phyloP scores from a whole-genome alignment of 371 early-diverging fungal species.

The Mucor irregularis region DNA sequence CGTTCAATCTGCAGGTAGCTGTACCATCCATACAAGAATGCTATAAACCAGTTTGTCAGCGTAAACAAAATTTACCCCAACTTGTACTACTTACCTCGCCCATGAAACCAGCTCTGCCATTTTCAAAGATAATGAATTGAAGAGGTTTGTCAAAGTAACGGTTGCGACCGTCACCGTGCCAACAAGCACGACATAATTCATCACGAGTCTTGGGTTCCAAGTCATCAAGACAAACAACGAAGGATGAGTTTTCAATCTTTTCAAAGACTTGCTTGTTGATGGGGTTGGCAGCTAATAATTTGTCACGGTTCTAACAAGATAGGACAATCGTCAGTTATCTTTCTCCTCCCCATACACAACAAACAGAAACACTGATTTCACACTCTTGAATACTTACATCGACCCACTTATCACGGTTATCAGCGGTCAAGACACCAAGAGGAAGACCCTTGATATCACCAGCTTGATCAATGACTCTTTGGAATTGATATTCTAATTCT shows the following conservation, averaged over 20 bases:
- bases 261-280: slow-evolving; percentile 72
- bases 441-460: slow-evolving; percentile 71
- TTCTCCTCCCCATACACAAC: not conserved
- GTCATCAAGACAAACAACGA: slow-evolving; percentile 89
- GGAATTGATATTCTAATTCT: slow-evolving; percentile 80
- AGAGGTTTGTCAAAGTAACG: slow-evolving; percentile 93
- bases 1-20: slow-evolving; percentile 80
- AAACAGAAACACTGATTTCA: too few relatives aligned
- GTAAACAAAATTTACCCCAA: not conserved
- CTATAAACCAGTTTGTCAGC: slow-evolving; percentile 22
- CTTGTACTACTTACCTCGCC: slow-evolving; percentile 64
- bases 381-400: slow-evolving; percentile 56
- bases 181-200: slow-evolving; percentile 78
- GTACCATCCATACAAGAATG: slow-evolving; percentile 98
- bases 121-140: slow-evolving; percentile 93
- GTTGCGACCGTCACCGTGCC: slow-evolving; percentile 95
- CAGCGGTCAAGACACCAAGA: slow-evolving; percentile 88
- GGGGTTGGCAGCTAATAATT: slow-evolving; percentile 66
- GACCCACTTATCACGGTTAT: slow-evolving; percentile 93
- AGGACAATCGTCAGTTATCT: not conserved
- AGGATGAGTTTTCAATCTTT: slow-evolving; percentile 80
- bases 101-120: slow-evolving; percentile 94
- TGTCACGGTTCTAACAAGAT: slow-evolving; percentile 48
- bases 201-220: slow-evolving; percentile 80
- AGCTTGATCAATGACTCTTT: slow-evolving; percentile 75